Evolutionary conservation across 371 early-diverging fungal species (phyloP).

Genomic region (Circinella minor): DNA sequence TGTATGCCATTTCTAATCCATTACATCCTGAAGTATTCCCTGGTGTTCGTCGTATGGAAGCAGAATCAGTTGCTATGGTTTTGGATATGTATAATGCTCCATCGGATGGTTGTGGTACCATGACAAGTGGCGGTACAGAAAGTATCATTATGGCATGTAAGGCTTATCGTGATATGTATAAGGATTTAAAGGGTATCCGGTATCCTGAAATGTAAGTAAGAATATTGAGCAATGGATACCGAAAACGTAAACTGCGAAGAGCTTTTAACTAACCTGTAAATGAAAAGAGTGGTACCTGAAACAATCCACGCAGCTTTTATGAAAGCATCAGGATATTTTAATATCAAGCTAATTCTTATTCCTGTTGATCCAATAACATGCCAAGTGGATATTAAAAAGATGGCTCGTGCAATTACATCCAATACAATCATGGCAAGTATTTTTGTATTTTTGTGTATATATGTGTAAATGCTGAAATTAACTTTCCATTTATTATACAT

Average conservation of each 20-base stretch:
- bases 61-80: conserved; percentile 93
- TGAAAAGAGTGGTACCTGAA: conserved; percentile 78
- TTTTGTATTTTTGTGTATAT: not conserved
- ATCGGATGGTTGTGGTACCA: conserved; percentile 72
- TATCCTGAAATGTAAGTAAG: conserved; percentile 86
- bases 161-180: conserved; percentile 84
- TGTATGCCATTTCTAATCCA: conserved; percentile 87
- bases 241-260: not conserved
- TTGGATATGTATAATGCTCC: conserved; percentile 86
- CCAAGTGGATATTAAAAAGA: conserved; percentile 75
- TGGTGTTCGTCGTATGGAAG: conserved; percentile 94
- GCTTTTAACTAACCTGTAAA: too few relatives aligned
- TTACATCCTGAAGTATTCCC: conserved; percentile 97
- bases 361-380: conserved; percentile 84
- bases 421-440: conserved; percentile 84
- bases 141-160: conserved; percentile 93
- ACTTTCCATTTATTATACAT: conserved; percentile 6
- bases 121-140: conserved; percentile 97
- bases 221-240: not conserved
- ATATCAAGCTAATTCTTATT: conserved; percentile 82
- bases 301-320: conserved; percentile 96
- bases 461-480: not conserved
- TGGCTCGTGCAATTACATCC: conserved; percentile 80
- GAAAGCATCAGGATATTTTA: conserved; percentile 93
- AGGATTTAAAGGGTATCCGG: conserved; percentile 73